Evolutionary conservation across 2,329 filamentous ascomycete genomes (phyloP).

Genomic region (Didymella segeticola): DNA sequence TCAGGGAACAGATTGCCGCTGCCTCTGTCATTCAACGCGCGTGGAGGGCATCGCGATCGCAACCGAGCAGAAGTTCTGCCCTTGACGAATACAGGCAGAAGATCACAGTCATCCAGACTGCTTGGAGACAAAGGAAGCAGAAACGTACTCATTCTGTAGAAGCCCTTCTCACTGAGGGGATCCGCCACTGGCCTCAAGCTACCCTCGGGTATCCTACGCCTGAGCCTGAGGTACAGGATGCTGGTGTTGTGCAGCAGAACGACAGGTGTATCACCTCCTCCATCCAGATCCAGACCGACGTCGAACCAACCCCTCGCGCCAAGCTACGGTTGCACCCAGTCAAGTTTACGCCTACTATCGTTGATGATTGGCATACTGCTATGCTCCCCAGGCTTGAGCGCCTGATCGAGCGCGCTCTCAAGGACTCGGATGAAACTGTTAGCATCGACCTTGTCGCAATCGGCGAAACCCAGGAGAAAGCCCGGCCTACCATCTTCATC

Average conservation of each 20-base stretch:
- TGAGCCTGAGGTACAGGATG: constrained; percentile 36
- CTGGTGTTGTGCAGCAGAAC: constrained; percentile 25
- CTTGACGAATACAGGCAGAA: constrained; percentile 50
- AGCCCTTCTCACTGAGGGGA: constrained; percentile 40
- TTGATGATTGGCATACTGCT: constrained; percentile 74
- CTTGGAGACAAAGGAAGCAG: constrained; percentile 47
- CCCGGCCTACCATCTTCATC: constrained; percentile 75
- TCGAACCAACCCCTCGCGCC: constrained; percentile 34
- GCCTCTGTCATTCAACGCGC: constrained; percentile 47
- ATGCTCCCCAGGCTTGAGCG: constrained; percentile 77
- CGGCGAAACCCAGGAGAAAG: constrained; percentile 70
- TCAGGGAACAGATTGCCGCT: constrained; percentile 38
- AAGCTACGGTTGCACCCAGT: constrained; percentile 52
- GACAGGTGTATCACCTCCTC: constrained; percentile 37
- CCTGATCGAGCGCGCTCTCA: constrained; percentile 73
- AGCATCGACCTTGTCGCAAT: constrained; percentile 80
- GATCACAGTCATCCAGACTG: constrained; percentile 47
- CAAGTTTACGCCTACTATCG: constrained; percentile 65
- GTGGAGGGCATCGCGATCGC: constrained; percentile 40
- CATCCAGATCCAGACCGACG: constrained; percentile 45
- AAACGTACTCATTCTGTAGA: constrained; percentile 38
- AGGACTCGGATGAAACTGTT: constrained; percentile 76
- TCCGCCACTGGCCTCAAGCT: constrained; percentile 45
- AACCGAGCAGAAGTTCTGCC: constrained; percentile 27
- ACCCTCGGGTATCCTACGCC: constrained; percentile 43